A percentile compares a stretch with the other conserved stretches of the same genome.
These are phyloP conservation scores for Scenedesmus sp. DNA, from an alignment of 163 green algal species.

Conservation along the genomic window DNA sequence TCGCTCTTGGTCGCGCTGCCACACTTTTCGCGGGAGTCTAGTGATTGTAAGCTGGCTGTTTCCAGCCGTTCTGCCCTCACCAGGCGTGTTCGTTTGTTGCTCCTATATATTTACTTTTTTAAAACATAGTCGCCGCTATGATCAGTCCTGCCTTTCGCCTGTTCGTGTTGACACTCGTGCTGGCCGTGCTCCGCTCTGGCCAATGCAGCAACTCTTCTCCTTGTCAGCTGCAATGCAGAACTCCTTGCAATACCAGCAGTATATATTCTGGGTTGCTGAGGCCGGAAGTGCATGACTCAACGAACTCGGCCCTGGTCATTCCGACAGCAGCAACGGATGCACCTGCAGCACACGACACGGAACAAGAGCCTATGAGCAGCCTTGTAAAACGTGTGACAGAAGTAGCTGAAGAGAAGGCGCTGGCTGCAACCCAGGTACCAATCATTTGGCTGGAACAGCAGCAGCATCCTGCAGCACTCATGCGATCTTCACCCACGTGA, in stretches of 20 bases:
- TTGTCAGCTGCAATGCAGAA: not conserved
- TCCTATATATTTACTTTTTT: not conserved
- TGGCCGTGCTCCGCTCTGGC: not conserved
- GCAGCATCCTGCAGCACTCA: not conserved
- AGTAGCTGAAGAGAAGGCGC: slow-evolving; percentile 1
- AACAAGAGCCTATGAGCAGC: not conserved
- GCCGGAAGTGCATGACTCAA: not conserved
- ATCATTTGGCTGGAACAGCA: not conserved
- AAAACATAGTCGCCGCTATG: not conserved
- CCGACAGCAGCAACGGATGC: not conserved
- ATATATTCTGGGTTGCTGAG: not conserved
- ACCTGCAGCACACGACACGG: not conserved
- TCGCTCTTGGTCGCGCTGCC: not conserved
- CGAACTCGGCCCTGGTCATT: not conserved
- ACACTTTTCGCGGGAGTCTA: not conserved
- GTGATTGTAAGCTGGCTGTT: too few species aligned
- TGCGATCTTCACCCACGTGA: not conserved
- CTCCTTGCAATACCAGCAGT: not conserved
- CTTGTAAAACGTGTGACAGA: not conserved
- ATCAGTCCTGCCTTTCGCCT: not conserved
- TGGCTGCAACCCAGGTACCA: not conserved
- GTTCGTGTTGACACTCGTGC: not conserved
- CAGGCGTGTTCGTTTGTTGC: not conserved
- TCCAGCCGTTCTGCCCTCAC: not conserved
- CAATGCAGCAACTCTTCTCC: not conserved